Evolutionary conservation across 345 rosid genomes (phyloP), one percentile per base, ranked within the genome.

Genomic region (Cardamine occulta): DNA sequence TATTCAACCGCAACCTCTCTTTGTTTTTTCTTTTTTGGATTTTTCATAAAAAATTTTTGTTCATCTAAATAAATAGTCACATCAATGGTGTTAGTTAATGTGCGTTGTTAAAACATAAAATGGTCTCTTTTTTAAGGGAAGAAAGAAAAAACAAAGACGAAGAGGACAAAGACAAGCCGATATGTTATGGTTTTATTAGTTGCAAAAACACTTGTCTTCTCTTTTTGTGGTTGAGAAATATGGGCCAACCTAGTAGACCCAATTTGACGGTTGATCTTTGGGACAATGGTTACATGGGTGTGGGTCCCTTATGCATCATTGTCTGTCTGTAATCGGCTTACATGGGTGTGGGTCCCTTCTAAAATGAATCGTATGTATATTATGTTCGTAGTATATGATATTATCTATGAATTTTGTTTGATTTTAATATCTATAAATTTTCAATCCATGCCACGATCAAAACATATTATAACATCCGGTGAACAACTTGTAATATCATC

Each of bases 271-370:
- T 67, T 75, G 56, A 68, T 75, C 63, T 61, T 60, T 52, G 69
- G 69, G 75, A 76, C 80, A 70, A 76, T 63, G 75, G 75, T 76
- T 76, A 70, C 80, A 76, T 76, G 80, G 59, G 60, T n/a, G 56
- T 76, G 60, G 79, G 71, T 55, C 71, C 74, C 14, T 55, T 45
- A 10, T 70, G 65, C 70, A 69, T 68, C 71, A 55, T 55, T 21
- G 23, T 34, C 64, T 62, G 75, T 61, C 75, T 72, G 21, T 51
- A 52, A 68, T 45, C 49, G 6, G 14, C 19, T 56, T 74, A n/a
- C n/a, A n/a, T n/a, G n/a, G n/a, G n/a, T n/a, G n/a, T n/a, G n/a
- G n/a, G n/a, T n/a, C 1, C 8, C 9, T 54, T 10, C 12, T 5
- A 53, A 23, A 18, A 61, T 24, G 29, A 49, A 47, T 69, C 6